Percentiles rank a stretch among this genome's conserved stretches.
These are phyloP conservation scores for Ceratocystis huliohia DNA, from an alignment of 2,329 filamentous ascomycete species.

Conservation along the genomic window DNA sequence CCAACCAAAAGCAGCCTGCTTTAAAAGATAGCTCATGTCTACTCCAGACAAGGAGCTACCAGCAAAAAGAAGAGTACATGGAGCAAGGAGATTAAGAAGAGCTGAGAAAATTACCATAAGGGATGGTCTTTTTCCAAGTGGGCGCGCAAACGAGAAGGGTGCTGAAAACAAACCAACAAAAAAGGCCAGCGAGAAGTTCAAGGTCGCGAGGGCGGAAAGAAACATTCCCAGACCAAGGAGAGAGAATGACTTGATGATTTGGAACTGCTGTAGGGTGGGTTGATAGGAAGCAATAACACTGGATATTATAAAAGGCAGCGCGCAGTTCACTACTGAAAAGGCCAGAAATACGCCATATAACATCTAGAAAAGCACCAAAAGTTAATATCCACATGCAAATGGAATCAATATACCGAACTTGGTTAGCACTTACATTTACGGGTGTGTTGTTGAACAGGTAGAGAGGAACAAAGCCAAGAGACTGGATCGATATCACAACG, in stretches of 20 bases:
- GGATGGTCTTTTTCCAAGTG: constrained; percentile 32
- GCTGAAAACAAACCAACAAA: constrained; percentile 66
- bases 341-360: constrained; percentile 45
- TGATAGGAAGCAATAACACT: constrained; percentile 38
- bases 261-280: constrained; percentile 56
- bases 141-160: constrained; percentile 63
- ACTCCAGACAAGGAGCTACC: constrained; percentile 33
- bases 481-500: constrained; percentile 60
- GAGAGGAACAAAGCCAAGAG: constrained; percentile 66
- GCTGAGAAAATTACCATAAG: constrained; percentile 32
- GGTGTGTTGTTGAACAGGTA: constrained; percentile 73
- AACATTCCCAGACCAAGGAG: constrained; percentile 86
- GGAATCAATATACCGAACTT: neutral
- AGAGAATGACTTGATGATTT: constrained; percentile 78
- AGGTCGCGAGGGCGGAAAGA: constrained; percentile 78
- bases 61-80: constrained; percentile 42
- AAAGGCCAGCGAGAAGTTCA: constrained; percentile 89
- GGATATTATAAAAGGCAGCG: constrained; percentile 46
- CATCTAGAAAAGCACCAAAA: constrained; percentile 32
- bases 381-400: neutral
- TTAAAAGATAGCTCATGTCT: constrained; percentile 46
- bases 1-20: constrained; percentile 73
- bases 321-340: constrained; percentile 43
- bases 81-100: constrained; percentile 46
- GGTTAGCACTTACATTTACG: constrained; percentile 42